Percentiles rank a stretch among this genome's conserved stretches.
Conservation (phyloP, 148 eudicot species). For the Talinum fruticosum region DNA sequence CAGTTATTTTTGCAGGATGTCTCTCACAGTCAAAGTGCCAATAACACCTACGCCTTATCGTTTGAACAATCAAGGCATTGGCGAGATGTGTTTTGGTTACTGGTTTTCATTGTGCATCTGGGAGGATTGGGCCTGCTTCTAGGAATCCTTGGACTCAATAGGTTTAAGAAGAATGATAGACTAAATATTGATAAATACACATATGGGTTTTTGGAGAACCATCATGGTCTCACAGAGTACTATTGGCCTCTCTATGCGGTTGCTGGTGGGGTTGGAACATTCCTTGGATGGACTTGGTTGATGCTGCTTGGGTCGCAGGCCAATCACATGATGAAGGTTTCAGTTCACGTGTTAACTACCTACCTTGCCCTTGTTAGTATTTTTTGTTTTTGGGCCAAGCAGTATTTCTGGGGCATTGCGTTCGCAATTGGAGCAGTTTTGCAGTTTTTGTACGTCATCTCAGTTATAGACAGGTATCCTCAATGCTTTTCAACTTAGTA, state of each 20-base stretch:
- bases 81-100: constrained; percentile 89
- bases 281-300: constrained; percentile 88
- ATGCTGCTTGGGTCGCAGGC: constrained; percentile 77
- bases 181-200: constrained; percentile 75
- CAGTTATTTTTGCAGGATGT: constrained; percentile 38
- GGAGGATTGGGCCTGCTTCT: constrained; percentile 56
- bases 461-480: constrained; percentile 81
- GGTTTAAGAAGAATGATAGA: constrained; percentile 71
- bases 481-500: constrained; percentile 1
- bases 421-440: constrained; percentile 79
- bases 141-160: constrained; percentile 75
- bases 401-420: constrained; percentile 85
- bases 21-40: constrained; percentile 39
- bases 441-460: constrained; percentile 89
- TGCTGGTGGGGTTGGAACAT: constrained; percentile 81
- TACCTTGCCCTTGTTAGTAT: constrained; percentile 92
- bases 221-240: constrained; percentile 74
- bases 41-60: constrained; percentile 42
- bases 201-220: constrained; percentile 45
- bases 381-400: constrained; percentile 77
- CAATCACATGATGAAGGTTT: constrained; percentile 78
- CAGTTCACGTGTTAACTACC: constrained; percentile 85
- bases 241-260: constrained; percentile 93
- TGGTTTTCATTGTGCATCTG: constrained; percentile 65
- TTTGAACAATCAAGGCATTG: constrained; percentile 73